Base-by-base conservation (phyloP, 176 grass and related monocot genomes). In the Tillandsia fasciculata region DNA sequence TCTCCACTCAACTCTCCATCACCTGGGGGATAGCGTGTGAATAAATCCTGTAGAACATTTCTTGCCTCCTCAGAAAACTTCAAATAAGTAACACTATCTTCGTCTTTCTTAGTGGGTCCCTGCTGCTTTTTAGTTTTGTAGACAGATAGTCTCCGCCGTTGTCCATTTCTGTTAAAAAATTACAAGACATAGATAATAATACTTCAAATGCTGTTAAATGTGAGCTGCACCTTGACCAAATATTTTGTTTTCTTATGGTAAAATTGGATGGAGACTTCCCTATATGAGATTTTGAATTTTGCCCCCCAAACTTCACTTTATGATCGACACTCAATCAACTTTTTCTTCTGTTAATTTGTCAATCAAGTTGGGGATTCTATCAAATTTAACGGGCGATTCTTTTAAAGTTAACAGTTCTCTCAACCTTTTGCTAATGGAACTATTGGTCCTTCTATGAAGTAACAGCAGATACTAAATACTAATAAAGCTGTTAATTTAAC, bases 41-140 rank as follows among this genome's bases (percentile, higher is more conserved):
- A 97, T 70, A 97, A 76, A 56, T 97, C 89, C 61, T 74, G 77
- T 73, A 97, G 71, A 81, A 92, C 82, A 77, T 85, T 66, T 80
- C 49, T 89, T 17, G 87, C 73, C 75, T 92, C 79, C 75, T 80
- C 84, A 72, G 86, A 87, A 83, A 93, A 90, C 74, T 72, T 63
- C 69, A 97, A 77, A 51, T 57, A 64, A 58, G 74, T 83, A 50
- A 75, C 54, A 13, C 53, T 27, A 76, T 81, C 80, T 63, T 81
- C 77, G 48, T 92, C 79, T 20, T 85, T 71, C 58, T 11, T 78
- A 70, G 3, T 77, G 71, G 67, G 51, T 20, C 1, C 64, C n/a
- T 72, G 65, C 7, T 85, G 89, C 49, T 76, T 63, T 79, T 79
- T 80, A 10, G 2, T 68, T 82, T 92, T 97, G 82, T 75, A 85